These are phyloP conservation scores for Rhexocercosporidium sp. DNA, from an alignment of 2,329 filamentous ascomycete genomes.

Conservation along the genomic window DNA sequence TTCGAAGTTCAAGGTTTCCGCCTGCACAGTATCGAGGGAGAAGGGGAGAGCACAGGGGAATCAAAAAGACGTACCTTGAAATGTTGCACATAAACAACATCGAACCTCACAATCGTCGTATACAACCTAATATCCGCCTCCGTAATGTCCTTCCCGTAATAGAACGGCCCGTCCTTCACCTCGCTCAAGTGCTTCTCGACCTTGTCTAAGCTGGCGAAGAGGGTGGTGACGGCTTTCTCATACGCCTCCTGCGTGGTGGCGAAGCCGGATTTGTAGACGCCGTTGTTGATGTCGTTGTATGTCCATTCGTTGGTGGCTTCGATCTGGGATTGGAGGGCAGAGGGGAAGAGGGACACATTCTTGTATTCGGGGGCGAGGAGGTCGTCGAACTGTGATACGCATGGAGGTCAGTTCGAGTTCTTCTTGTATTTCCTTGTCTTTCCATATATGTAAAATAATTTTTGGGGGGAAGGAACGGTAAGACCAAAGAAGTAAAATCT, in stretches of 20 bases:
- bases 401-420: background rate
- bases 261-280: constrained; percentile 79
- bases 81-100: constrained; percentile 81
- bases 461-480: constrained; percentile 26
- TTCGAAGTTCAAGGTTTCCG: no score
- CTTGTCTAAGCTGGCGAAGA: constrained; percentile 80
- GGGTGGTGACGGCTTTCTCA: constrained; percentile 69
- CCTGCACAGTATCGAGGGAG: background rate
- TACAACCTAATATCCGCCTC: constrained; percentile 81
- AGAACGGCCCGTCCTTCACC: constrained; percentile 64
- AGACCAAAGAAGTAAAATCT: constrained; percentile 47
- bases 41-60: background rate
- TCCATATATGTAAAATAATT: background rate
- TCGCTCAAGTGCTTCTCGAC: constrained; percentile 71
- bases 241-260: constrained; percentile 85
- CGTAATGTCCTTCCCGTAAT: constrained; percentile 76
- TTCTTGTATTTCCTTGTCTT: background rate
- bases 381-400: constrained; percentile 72
- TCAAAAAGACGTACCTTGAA: constrained; percentile 71
- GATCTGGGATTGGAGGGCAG: constrained; percentile 65
- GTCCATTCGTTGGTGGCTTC: constrained; percentile 82
- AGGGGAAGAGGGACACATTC: constrained; percentile 70
- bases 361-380: constrained; percentile 65
- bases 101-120: constrained; percentile 68
- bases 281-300: constrained; percentile 75